phyloP scores from a whole-genome alignment of 139 green algal species.

The Yamagishiella unicocca region DNA sequence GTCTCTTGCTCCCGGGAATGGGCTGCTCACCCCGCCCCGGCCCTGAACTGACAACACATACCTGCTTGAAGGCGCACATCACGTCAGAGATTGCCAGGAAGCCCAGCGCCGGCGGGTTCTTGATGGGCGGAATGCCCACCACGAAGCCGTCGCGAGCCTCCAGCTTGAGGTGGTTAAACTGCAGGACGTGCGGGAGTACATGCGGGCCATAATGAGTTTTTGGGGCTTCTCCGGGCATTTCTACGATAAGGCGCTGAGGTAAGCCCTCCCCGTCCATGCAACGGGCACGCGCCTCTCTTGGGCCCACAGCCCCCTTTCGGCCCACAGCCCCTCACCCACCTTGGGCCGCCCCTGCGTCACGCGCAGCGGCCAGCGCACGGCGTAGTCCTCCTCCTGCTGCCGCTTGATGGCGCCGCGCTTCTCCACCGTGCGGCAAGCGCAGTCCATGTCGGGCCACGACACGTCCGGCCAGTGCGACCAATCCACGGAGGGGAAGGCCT shows the following conservation, averaged over 20 bases:
- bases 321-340: neutral
- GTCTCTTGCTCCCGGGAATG: no score
- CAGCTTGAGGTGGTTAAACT: constrained; percentile 46
- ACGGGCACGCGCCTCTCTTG: no score
- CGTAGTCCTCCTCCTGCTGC: constrained; percentile 42
- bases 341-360: constrained; percentile 40
- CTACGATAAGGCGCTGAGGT: neutral
- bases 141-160: constrained; percentile 41
- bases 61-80: constrained; percentile 49
- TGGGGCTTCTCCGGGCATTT: no score
- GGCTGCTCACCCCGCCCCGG: no score
- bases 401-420: constrained; percentile 37
- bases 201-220: no score
- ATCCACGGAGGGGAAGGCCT: constrained; percentile 29
- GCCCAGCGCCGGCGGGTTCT: constrained; percentile 41
- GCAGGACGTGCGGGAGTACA: neutral
- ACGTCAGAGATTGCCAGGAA: constrained; percentile 39
- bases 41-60: no score
- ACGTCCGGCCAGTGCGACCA: constrained; percentile 21
- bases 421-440: constrained; percentile 18
- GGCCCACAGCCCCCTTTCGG: no score
- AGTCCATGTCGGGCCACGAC: constrained; percentile 20
- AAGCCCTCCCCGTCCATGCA: no score
- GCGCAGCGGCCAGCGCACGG: constrained; percentile 36
- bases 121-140: constrained; percentile 39